phyloP scores from a whole-genome alignment of 352 stramenopile species.

The Phytopythium delawarense region DNA sequence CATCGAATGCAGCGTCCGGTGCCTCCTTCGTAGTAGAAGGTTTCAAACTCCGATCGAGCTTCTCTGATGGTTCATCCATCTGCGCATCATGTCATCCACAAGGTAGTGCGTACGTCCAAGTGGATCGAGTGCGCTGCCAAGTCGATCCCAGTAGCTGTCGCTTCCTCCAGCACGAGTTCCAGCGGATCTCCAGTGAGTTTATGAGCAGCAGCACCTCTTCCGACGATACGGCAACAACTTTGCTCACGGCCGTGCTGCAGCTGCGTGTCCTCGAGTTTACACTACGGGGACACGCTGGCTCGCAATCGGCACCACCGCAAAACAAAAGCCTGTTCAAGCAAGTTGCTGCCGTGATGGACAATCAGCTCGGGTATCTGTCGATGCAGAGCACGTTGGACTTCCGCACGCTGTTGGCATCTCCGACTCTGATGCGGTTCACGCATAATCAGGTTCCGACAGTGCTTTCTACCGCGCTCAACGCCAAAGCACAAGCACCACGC shows the following conservation, averaged over 20 bases:
- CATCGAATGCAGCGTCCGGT: not conserved
- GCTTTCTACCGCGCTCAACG: not conserved
- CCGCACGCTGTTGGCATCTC: conserved; percentile 36
- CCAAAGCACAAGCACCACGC: not conserved
- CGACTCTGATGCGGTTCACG: conserved; percentile 22
- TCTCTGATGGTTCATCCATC: conserved; percentile 42
- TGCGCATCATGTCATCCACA: conserved; percentile 47
- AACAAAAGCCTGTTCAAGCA: conserved; percentile 56
- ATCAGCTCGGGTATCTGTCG: conserved; percentile 44
- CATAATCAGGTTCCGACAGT: conserved; percentile 7
- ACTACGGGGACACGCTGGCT: conserved; percentile 16
- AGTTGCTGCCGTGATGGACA: conserved; percentile 50
- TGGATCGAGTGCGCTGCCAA: conserved; percentile 47
- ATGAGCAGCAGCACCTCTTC: not conserved
- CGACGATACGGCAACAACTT: not conserved
- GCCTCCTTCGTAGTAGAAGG: conserved; percentile 29
- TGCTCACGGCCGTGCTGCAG: conserved; percentile 57
- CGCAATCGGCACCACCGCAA: conserved; percentile 2
- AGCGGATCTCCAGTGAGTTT: not conserved
- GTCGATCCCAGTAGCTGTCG: conserved; percentile 24
- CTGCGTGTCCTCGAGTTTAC: conserved; percentile 53
- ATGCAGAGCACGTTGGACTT: conserved; percentile 58
- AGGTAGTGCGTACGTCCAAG: conserved; percentile 30
- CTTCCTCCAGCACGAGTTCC: conserved; percentile 12
- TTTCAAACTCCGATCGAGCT: conserved; percentile 37